phyloP scores from a whole-genome alignment of 176 grass and related monocot genomes.

The Eleusine indica region DNA sequence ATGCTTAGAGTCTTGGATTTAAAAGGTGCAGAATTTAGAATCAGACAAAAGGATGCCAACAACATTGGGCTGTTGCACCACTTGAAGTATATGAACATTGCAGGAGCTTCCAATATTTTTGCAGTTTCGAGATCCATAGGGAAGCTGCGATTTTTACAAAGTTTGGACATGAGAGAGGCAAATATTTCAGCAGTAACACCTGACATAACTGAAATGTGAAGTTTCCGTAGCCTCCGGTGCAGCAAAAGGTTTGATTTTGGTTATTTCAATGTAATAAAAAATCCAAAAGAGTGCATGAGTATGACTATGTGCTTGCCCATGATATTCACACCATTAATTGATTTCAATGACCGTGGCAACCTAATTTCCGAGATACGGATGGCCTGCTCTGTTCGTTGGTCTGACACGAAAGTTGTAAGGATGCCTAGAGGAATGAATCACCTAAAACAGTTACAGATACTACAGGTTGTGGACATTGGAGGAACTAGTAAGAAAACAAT shows the following conservation, averaged over 20 bases:
- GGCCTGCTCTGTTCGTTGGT: no score
- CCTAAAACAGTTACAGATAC: constrained; percentile 8
- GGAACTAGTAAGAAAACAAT: not conserved
- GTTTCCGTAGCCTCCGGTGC: not conserved
- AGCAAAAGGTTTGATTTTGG: no score
- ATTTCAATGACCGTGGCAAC: no score
- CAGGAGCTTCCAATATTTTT: fast-evolving
- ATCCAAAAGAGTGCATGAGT: no score
- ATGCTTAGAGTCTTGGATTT: constrained; percentile 40
- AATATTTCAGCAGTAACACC: not conserved
- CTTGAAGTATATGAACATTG: constrained; percentile 19
- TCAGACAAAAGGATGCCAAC: not conserved
- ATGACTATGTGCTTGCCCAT: no score
- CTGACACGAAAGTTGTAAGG: not conserved
- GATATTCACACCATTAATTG: no score
- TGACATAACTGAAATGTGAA: constrained; percentile 12
- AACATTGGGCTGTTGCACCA: not conserved
- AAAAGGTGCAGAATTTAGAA: fast-evolving
- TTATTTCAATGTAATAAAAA: no score
- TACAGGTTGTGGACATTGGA: constrained; percentile 23
- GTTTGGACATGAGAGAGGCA: not conserved
- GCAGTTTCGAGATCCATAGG: constrained; percentile 9
- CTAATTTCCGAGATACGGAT: no score
- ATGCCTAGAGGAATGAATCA: constrained; percentile 24
- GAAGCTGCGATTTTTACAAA: not conserved